Conservation (phyloP, 1,139 yeast genomes). For the Zygoascus hellenicus region DNA sequence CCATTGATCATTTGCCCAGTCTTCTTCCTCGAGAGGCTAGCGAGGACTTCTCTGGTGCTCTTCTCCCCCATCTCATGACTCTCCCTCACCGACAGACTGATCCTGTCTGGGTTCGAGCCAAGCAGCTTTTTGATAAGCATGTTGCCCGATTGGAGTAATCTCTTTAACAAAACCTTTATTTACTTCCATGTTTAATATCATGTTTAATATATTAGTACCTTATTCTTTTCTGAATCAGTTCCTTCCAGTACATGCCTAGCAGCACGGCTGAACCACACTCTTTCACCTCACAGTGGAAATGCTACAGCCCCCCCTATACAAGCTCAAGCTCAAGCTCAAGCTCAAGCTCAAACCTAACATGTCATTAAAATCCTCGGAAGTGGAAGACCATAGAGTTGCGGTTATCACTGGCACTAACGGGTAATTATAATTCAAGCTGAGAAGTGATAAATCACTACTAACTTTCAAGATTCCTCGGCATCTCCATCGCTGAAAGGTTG, state of each 20-base stretch:
- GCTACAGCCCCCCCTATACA: too few species aligned
- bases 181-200: not conserved
- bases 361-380: not conserved
- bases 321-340: too few species aligned
- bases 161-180: not conserved
- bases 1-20: slow-evolving; percentile 97
- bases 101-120: slow-evolving; percentile 90
- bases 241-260: too few species aligned
- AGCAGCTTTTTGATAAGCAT: slow-evolving; percentile 73
- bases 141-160: slow-evolving; percentile 38
- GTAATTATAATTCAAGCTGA: slow-evolving; percentile 24
- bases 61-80: slow-evolving; percentile 80
- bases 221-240: too few species aligned
- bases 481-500: slow-evolving; percentile 75
- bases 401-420: slow-evolving; percentile 60
- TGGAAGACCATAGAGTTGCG: slow-evolving; percentile 38
- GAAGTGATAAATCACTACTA: slow-evolving; percentile 6
- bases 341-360: too few species aligned
- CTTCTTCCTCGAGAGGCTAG: slow-evolving; percentile 95
- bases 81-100: slow-evolving; percentile 75
- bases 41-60: slow-evolving; percentile 78
- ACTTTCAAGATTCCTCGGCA: slow-evolving; percentile 62
- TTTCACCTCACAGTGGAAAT: too few species aligned
- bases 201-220: not conserved
- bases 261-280: too few species aligned